Evolutionary conservation across 768 basidiomycete genomes (phyloP).

Genomic region (Lentinula detonsa): DNA sequence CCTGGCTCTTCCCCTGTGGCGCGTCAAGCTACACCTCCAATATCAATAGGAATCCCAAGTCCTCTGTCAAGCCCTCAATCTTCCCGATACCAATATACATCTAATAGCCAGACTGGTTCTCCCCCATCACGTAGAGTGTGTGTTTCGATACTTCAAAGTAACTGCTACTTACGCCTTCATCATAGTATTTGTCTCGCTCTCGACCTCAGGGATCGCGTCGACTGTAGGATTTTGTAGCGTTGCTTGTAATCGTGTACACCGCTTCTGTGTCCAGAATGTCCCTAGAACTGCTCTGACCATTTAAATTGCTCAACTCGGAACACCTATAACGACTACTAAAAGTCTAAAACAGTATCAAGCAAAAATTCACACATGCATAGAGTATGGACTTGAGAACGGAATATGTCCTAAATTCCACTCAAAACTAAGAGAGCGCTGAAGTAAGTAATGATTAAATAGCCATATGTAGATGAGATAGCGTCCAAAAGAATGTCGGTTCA

Average conservation of each 20-base stretch:
- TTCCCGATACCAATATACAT: neutral
- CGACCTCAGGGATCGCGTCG: neutral
- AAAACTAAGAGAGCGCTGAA: no score
- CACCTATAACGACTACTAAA: no score
- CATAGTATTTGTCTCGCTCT: neutral
- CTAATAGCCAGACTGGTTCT: neutral
- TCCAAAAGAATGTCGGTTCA: neutral
- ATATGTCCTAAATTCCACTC: no score
- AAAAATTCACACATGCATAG: no score
- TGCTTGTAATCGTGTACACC: no score
- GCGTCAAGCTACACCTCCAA: conserved; percentile 6
- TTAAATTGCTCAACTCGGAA: no score
- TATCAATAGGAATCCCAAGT: neutral
- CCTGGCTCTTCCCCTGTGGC: neutral
- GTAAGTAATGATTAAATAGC: no score
- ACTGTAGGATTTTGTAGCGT: neutral
- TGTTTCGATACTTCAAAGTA: neutral
- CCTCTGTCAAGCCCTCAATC: conserved; percentile 1
- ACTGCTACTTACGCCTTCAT: neutral
- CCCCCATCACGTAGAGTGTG: neutral
- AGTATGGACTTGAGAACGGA: no score
- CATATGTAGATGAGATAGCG: neutral
- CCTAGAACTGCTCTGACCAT: no score
- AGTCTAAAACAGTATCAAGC: no score
- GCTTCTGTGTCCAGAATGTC: no score